These are phyloP conservation scores for Dendrocalamus sinicus DNA, from an alignment of 176 grass and related monocot species.

Conservation along the genomic window DNA sequence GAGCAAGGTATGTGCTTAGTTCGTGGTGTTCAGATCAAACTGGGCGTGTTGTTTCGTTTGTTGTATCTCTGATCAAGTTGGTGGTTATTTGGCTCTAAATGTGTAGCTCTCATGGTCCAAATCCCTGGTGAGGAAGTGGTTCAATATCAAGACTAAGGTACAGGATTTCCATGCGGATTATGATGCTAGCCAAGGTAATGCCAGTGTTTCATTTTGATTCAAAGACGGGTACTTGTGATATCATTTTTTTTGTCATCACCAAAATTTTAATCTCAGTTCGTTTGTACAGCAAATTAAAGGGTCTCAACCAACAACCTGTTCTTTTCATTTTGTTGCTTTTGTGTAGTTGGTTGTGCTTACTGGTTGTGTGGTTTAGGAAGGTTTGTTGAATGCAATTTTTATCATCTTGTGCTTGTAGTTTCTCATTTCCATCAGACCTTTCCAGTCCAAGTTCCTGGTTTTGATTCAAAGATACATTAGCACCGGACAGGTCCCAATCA, in stretches of 20 bases:
- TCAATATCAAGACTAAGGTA: conserved; percentile 87
- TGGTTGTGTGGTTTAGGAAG: conserved; percentile 11
- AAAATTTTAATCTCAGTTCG: neutral
- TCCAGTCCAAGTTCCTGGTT: conserved; percentile 25
- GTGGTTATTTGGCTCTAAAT: conserved; percentile 26
- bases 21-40: conserved; percentile 8
- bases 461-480: conserved; percentile 38
- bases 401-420: neutral
- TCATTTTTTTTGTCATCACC: neutral
- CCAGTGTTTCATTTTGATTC: neutral
- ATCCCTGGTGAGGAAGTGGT: conserved; percentile 90
- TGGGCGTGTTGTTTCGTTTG: neutral
- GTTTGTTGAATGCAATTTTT: conserved; percentile 10
- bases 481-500: conserved; percentile 9
- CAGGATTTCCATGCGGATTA: conserved; percentile 82
- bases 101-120: conserved; percentile 92
- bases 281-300: neutral
- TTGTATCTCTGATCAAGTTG: conserved; percentile 29
- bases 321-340: conserved; percentile 25
- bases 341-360: neutral
- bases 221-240: neutral
- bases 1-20: conserved; percentile 70
- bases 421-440: conserved; percentile 23
- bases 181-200: conserved; percentile 65
- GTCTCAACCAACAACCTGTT: neutral